Conservation (phyloP, 2,329 filamentous ascomycete genomes). For the Colletotrichum godetiae region DNA sequence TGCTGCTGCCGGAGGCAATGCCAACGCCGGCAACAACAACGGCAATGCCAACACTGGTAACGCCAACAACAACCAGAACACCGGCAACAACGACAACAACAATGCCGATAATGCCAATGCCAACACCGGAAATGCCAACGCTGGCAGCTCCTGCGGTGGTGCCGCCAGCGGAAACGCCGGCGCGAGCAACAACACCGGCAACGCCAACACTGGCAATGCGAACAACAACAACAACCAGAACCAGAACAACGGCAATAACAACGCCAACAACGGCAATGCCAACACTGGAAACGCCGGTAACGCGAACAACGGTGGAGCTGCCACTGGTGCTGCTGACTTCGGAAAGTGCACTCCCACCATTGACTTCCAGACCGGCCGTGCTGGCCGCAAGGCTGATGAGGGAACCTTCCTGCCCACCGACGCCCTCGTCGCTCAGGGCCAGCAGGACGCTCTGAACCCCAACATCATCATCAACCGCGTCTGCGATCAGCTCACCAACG, state of each 20-base stretch:
- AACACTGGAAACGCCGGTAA: conserved; percentile 38
- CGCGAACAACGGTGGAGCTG: conserved; percentile 38
- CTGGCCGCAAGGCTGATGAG: conserved; percentile 60
- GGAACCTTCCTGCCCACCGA: conserved; percentile 71
- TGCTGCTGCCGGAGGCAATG: conserved; percentile 34
- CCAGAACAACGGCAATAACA: conserved; percentile 22
- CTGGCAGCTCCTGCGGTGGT: conserved; percentile 27
- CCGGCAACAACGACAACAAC: conserved; percentile 22
- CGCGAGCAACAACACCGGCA: conserved; percentile 27
- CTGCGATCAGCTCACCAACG: conserved; percentile 70
- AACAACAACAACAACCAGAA: conserved; percentile 39
- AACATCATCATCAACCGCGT: conserved; percentile 74
- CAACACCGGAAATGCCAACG: conserved; percentile 6
- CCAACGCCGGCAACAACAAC: conserved; percentile 41
- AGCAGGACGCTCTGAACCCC: conserved; percentile 69
- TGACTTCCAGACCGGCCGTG: conserved; percentile 66
- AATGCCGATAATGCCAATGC: conserved; percentile 6
- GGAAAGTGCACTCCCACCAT: conserved; percentile 62
- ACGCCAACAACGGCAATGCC: conserved; percentile 12
- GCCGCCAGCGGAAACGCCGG: conserved; percentile 11
- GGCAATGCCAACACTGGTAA: too few species aligned
- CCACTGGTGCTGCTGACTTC: conserved; percentile 55
- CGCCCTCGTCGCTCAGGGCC: conserved; percentile 63
- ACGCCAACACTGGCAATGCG: conserved; percentile 23
- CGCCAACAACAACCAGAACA: conserved; percentile 2